Percentiles rank a stretch among this genome's conserved stretches.
Conservation (phyloP, 163 green algal genomes). For the Scenedesmus sp. region DNA sequence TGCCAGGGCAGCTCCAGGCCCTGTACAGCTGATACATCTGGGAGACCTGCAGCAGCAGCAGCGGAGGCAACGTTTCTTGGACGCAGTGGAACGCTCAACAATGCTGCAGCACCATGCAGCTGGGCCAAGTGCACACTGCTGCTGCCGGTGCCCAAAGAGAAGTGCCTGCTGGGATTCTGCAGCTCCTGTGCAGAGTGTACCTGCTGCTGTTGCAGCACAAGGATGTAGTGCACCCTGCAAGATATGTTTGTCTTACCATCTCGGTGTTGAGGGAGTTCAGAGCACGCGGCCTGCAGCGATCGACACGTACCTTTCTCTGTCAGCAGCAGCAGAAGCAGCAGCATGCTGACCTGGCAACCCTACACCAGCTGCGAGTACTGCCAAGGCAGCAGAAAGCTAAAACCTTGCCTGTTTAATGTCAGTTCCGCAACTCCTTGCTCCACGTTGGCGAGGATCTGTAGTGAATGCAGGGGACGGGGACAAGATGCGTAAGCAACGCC, state of each 20-base stretch:
- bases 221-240: not conserved
- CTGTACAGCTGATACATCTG: constrained; percentile 60
- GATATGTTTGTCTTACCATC: constrained; percentile 73
- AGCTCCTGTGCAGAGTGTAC: too few relatives aligned
- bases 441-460: constrained; percentile 55
- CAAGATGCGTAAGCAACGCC: not conserved
- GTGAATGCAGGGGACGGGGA: not conserved
- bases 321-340: not conserved
- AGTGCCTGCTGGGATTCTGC: not conserved
- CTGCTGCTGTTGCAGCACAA: not conserved
- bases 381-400: too few relatives aligned
- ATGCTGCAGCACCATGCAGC: too few relatives aligned
- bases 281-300: constrained; percentile 72
- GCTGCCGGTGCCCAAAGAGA: not conserved
- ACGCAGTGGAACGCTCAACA: too few relatives aligned
- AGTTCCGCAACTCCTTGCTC: constrained; percentile 45
- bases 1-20: constrained; percentile 57
- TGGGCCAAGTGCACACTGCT: not conserved
- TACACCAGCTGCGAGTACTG: not conserved
- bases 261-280: constrained; percentile 83
- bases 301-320: not conserved
- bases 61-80: too few relatives aligned
- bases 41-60: constrained; percentile 22
- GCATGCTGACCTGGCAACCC: not conserved
- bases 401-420: constrained; percentile 58